Percentiles rank a stretch among this genome's conserved stretches.
These are phyloP conservation scores for Termitomyces heimii DNA, from an alignment of 768 basidiomycete species.

Conservation along the genomic window DNA sequence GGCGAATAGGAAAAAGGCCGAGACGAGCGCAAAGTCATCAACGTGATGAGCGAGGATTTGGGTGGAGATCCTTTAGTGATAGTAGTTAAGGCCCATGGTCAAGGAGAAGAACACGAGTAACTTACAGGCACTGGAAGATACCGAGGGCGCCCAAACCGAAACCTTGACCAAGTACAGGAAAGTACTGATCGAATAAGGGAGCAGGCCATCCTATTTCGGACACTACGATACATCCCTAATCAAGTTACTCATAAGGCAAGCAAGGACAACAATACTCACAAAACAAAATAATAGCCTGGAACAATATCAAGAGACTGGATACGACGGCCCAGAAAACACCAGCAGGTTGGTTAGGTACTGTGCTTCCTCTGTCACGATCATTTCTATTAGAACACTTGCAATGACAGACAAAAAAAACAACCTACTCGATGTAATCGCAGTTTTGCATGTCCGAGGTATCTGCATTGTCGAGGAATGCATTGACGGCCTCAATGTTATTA, in stretches of 20 bases:
- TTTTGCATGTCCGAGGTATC: constrained; percentile 35
- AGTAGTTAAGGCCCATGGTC: background rate
- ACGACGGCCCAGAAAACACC: constrained; percentile 91
- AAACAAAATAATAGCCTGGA: constrained; percentile 72
- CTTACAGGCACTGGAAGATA: constrained; percentile 79
- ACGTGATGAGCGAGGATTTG: constrained; percentile 74
- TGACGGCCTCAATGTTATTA: constrained; percentile 72
- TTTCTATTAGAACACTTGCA: background rate
- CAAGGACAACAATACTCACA: constrained; percentile 28
- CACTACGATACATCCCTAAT: constrained; percentile 25
- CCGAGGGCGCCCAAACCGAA: constrained; percentile 89
- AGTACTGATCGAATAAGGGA: constrained; percentile 77
- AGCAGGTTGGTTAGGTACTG: constrained; percentile 90
- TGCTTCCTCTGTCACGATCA: constrained; percentile 46
- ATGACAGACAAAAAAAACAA: constrained; percentile 2
- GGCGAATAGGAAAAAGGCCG: constrained; percentile 82
- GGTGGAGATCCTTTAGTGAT: constrained; percentile 47
- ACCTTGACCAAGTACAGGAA: constrained; percentile 82
- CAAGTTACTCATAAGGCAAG: background rate
- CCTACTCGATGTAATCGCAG: constrained; percentile 80
- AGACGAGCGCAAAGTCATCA: constrained; percentile 78
- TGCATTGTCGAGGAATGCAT: constrained; percentile 46
- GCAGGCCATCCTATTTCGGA: constrained; percentile 79
- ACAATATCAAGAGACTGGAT: constrained; percentile 78
- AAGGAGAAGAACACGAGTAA: constrained; percentile 5